Base-by-base conservation (phyloP, 441 rosid genomes). In the Brassica balearica region DNA sequence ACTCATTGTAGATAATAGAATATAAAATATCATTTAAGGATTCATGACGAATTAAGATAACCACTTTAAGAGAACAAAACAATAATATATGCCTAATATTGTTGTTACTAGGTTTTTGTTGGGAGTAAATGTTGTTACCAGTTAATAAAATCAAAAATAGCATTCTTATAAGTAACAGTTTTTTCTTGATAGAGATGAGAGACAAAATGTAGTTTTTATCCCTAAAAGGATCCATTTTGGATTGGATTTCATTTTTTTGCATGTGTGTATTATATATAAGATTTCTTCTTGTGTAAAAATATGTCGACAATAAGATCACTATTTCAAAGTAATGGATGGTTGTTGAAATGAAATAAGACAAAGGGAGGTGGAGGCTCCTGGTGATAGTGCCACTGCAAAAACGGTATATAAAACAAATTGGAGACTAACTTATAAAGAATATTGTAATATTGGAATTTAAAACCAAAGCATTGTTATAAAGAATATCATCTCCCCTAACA, bases 351-450 rank as follows among this genome's bases (percentile, higher is more conserved):
- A 36, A 36, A 36, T 36, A 36, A 36, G 41, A 36, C 78, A 78
- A 73, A 68, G 5, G 51, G 53, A 73, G 51, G 78, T 79, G 82
- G 82, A 68, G 71, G 61, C 27, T 68, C 74, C 82, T 79, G 78
- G 82, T 79, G 78, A 73, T 79, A 79, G 66, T 79, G 82, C 66
- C 48, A 68, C 74, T 68, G 51, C 11, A 43, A 55, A 29, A 38
- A 62, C 11, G 53, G 43, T n/a, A n/a, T 67, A 20, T 43, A 11
- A 63, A n/a, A 29, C 34, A 29, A 29, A 32, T 19, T 7, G 19
- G 76, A 55, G 59, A 43, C n/a, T n/a, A 9, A n/a, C 23, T 55
- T 53, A 3, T 7, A 4, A 25, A 25, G n/a, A 64, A 4, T 14
- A 23, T 65, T 8, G 25, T 3, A 61, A 6, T 6, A 12, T 17